These are phyloP conservation scores for Gracilaria vermiculophylla DNA, from an alignment of 23 red algal species.

Conservation along the genomic window DNA sequence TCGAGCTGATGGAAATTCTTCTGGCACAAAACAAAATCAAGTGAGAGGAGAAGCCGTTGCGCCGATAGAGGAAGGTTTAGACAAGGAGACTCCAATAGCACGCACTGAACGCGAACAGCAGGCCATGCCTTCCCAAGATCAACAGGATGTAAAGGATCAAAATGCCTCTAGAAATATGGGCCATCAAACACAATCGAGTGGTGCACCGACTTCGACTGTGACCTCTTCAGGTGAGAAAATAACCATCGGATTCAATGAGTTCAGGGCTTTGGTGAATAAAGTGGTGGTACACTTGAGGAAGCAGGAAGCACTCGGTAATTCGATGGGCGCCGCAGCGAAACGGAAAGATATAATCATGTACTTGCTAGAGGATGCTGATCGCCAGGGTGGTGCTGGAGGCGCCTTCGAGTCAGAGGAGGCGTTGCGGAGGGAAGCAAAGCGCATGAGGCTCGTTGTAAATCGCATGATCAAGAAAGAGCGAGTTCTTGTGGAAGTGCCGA, in stretches of 20 bases:
- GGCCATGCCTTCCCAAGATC: neutral
- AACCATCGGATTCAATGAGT: slow-evolving; percentile 85
- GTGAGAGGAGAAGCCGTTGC: neutral
- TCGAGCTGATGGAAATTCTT: neutral
- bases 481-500: slow-evolving; percentile 87
- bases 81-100: neutral
- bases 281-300: slow-evolving; percentile 86
- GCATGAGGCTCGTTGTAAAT: slow-evolving; percentile 76
- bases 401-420: slow-evolving; percentile 82
- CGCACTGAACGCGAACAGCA: neutral
- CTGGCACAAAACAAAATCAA: neutral
- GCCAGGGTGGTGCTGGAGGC: slow-evolving; percentile 43
- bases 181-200: neutral
- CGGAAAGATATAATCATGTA: slow-evolving; percentile 70
- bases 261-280: slow-evolving; percentile 77
- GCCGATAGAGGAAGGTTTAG: neutral
- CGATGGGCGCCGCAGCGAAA: slow-evolving; percentile 29
- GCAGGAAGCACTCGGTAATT: slow-evolving; percentile 50
- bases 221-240: slow-evolving; percentile 38
- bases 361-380: slow-evolving; percentile 75
- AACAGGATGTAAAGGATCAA: too few species aligned
- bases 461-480: slow-evolving; percentile 90
- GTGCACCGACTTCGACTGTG: neutral
- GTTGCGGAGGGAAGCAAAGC: slow-evolving; percentile 65
- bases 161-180: neutral